These are phyloP conservation scores for Cyanodermella asteris DNA, from an alignment of 2,329 filamentous ascomycete genomes.

Conservation along the genomic window DNA sequence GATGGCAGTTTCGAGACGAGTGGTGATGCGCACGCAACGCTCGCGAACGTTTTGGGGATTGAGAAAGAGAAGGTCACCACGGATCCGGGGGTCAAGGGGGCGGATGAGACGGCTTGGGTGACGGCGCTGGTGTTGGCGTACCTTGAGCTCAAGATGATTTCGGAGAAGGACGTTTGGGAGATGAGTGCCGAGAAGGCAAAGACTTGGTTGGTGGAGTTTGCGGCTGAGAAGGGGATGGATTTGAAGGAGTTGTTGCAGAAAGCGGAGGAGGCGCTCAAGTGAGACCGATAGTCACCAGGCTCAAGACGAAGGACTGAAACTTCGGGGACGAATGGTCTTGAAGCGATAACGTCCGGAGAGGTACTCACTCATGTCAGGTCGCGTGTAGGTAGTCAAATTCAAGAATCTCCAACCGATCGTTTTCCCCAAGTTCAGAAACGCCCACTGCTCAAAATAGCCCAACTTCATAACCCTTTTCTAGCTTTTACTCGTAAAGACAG, in stretches of 20 bases:
- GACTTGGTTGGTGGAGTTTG: conserved; percentile 21
- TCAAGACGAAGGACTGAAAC: no score
- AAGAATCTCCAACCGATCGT: no score
- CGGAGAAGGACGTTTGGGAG: conserved; percentile 37
- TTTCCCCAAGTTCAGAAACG: no score
- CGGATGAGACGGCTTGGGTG: conserved; percentile 8
- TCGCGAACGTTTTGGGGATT: conserved; percentile 13
- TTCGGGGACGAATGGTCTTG: no score
- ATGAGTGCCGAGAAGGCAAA: conserved; percentile 39
- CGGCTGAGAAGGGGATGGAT: neutral
- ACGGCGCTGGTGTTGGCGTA: conserved; percentile 26
- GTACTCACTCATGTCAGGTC: no score
- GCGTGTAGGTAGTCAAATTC: no score
- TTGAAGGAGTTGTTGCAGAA: conserved; percentile 1
- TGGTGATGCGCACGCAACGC: no score
- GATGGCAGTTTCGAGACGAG: conserved; percentile 3
- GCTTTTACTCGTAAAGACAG: no score
- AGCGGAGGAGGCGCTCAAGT: conserved; percentile 2
- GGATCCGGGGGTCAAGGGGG: neutral
- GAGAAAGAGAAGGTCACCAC: conserved; percentile 2
- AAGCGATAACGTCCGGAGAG: no score
- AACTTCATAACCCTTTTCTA: no score
- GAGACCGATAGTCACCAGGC: no score
- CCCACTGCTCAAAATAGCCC: no score
- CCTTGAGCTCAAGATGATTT: conserved; percentile 24